Percentiles rank a stretch among this genome's conserved stretches.
These are phyloP conservation scores for Amauroascus niger DNA, from an alignment of 2,329 filamentous ascomycete species.

Conservation along the genomic window DNA sequence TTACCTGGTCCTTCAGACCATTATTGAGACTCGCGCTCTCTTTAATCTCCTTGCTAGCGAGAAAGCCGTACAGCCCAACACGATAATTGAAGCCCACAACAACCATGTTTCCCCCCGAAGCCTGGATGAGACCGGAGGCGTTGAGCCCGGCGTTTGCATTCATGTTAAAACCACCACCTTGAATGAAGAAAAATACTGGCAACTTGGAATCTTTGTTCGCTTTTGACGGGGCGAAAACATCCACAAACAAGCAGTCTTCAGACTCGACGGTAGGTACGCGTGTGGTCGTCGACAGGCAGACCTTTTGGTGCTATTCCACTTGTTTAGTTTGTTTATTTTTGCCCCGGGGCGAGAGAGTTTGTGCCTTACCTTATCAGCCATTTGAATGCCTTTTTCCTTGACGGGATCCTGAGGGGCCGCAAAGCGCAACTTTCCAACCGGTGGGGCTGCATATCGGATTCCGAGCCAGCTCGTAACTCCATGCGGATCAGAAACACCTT, in stretches of 20 bases:
- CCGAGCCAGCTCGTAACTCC: slow-evolving; percentile 64
- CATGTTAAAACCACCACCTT: slow-evolving; percentile 54
- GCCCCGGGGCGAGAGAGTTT: background rate
- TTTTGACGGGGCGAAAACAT: slow-evolving; percentile 33
- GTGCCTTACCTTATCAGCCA: slow-evolving; percentile 45
- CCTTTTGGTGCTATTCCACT: slow-evolving; percentile 29
- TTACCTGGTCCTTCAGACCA: slow-evolving; percentile 60
- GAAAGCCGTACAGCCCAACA: slow-evolving; percentile 63
- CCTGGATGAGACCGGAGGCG: slow-evolving; percentile 51
- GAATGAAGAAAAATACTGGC: slow-evolving; percentile 55
- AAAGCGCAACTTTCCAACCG: slow-evolving; percentile 57
- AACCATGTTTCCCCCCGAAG: slow-evolving; percentile 51
- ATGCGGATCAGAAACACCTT: slow-evolving; percentile 45
- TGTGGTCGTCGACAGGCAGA: slow-evolving; percentile 59
- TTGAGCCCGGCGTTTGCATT: slow-evolving; percentile 53
- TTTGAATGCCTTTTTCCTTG: slow-evolving; percentile 37
- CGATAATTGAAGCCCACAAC: slow-evolving; percentile 69
- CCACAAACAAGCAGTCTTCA: slow-evolving; percentile 37
- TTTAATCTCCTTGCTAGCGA: slow-evolving; percentile 49
- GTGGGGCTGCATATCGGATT: slow-evolving; percentile 63
- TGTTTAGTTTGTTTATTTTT: slow-evolving; percentile 10
- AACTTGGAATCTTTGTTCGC: slow-evolving; percentile 39
- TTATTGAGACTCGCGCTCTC: slow-evolving; percentile 51
- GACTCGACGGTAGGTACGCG: slow-evolving; percentile 46
- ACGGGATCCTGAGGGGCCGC: slow-evolving; percentile 55